Conservation (phyloP, 148 eudicot species). For the Chenopodium formosanum region DNA sequence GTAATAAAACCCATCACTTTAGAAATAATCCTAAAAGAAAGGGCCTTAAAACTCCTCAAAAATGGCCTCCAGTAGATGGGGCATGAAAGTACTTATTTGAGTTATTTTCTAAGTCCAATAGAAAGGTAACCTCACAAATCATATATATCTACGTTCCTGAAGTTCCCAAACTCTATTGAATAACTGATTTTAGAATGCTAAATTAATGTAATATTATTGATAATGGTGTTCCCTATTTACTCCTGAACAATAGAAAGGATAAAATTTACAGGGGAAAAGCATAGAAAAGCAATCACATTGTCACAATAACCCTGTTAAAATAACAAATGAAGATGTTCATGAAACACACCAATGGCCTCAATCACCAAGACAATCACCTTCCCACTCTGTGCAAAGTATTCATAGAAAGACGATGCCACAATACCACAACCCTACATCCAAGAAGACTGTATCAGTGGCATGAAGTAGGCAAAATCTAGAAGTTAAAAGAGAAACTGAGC, state of each 20-base stretch:
- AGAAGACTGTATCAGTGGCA: constrained; percentile 17
- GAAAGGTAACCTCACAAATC: neutral
- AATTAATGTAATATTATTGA: no score
- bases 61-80: neutral
- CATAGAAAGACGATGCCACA: constrained; percentile 52
- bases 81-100: neutral
- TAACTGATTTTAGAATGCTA: neutral
- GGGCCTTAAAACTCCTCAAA: neutral
- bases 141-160: neutral
- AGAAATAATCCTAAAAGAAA: neutral
- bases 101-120: no score
- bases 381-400: constrained; percentile 46
- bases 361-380: constrained; percentile 54
- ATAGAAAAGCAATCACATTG: neutral
- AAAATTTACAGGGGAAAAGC: neutral
- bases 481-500: neutral
- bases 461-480: neutral
- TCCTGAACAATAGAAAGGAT: neutral
- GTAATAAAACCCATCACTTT: neutral
- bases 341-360: constrained; percentile 75
- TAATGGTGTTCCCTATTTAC: neutral
- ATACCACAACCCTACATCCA: constrained; percentile 62
- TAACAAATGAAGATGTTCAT: constrained; percentile 5
- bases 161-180: neutral
- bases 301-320: neutral